Percentiles rank a stretch among this genome's conserved stretches.
Conservation (phyloP, 345 rosid species). For the Syzygium aromaticum region DNA sequence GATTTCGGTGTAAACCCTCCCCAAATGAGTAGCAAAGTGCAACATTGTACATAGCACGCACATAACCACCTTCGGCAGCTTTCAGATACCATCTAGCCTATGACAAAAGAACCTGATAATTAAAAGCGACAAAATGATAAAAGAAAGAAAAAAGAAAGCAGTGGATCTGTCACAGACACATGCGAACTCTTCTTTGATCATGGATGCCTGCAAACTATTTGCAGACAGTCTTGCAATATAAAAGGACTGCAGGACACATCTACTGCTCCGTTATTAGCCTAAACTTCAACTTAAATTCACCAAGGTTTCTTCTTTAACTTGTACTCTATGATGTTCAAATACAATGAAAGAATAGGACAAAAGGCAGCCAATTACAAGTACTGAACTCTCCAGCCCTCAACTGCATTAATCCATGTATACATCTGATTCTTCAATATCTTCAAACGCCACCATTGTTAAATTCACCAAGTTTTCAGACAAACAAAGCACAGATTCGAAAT, state of each 20-base stretch:
- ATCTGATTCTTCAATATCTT: not conserved
- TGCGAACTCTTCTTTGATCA: not conserved
- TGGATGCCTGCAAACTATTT: not conserved
- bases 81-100: conserved; percentile 76
- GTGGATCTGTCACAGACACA: not conserved
- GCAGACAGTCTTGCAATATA: not conserved
- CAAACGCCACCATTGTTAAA: not conserved
- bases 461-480: not conserved
- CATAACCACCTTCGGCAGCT: conserved; percentile 86
- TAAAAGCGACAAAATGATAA: not conserved
- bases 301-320: not conserved
- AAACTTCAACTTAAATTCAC: not conserved
- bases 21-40: conserved; percentile 71
- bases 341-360: not conserved
- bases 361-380: not conserved
- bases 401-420: not conserved
- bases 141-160: not conserved
- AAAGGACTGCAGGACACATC: not conserved
- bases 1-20: conserved; percentile 62
- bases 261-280: not conserved
- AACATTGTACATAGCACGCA: conserved; percentile 81
- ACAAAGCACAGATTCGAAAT: not conserved
- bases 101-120: not conserved
- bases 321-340: not conserved
- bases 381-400: not conserved